phyloP scores from a whole-genome alignment of 768 basidiomycete species.

The Pleurotus giganteus region DNA sequence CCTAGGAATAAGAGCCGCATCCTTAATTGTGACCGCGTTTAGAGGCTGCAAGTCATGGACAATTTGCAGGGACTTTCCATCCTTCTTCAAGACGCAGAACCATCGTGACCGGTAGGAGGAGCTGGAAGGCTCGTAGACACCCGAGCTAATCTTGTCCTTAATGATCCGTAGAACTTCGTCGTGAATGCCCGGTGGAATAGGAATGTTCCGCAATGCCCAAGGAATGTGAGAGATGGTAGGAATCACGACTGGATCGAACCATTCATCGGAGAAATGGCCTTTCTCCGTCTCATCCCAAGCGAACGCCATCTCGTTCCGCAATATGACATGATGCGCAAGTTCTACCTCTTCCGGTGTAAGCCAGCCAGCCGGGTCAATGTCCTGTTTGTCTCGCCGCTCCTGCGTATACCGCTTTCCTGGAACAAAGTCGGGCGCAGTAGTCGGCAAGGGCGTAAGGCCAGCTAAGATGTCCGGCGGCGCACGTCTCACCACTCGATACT shows the following conservation, averaged over 20 bases:
- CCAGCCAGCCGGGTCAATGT: conserved; percentile 18
- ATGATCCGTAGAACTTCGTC: conserved; percentile 30
- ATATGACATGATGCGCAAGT: conserved; percentile 20
- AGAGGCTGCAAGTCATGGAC: conserved; percentile 37
- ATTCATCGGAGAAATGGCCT: conserved; percentile 22
- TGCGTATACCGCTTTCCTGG: conserved; percentile 18
- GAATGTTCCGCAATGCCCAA: conserved; percentile 29
- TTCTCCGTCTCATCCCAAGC: conserved; percentile 29
- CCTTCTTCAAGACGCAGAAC: conserved; percentile 40
- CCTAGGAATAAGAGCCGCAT: conserved; percentile 31
- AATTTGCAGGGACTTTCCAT: conserved; percentile 29
- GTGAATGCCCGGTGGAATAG: conserved; percentile 28
- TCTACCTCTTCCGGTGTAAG: conserved; percentile 26
- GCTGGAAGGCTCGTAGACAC: conserved; percentile 38
- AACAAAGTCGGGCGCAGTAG: conserved; percentile 19
- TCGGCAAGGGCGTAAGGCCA: conserved; percentile 16
- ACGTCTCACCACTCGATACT: conserved; percentile 14
- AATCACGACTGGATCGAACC: conserved; percentile 30
- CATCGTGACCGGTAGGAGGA: conserved; percentile 35
- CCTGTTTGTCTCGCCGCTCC: conserved; percentile 19
- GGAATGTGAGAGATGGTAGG: conserved; percentile 32
- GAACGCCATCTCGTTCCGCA: conserved; percentile 22
- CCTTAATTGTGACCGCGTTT: conserved; percentile 33
- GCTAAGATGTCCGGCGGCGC: conserved; percentile 26
- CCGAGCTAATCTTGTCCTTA: conserved; percentile 30